Base-by-base conservation (phyloP, 1,284 basidiomycete species). In the Coniferiporia sulphurascens region DNA sequence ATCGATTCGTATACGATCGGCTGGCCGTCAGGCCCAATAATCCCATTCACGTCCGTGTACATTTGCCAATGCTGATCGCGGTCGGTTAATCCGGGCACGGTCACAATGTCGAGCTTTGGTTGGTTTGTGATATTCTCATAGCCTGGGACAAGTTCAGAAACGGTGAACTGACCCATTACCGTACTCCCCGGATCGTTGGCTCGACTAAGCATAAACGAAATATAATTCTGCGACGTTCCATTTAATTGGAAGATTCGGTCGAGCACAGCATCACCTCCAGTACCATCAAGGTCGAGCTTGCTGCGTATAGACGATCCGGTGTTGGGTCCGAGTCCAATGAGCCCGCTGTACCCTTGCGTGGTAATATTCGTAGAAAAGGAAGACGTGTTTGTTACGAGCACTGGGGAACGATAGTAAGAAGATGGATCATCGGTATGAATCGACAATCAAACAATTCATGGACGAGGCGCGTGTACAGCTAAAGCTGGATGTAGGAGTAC, bases 41-140 rank as follows among this genome's bases (percentile, higher is more conserved):
- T 77, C 34, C 83, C 83, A 62, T 81, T 65, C 62, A 80, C 78
- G 71, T 89, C 86, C 0, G 84, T 85, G 50, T 84, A 69, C 21
- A 85, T 79, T 65, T 89, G 86, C 89, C 88, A 91, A 71, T 91
- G 89, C 70, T 91, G 89, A 67, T 88, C 86, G 70, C 69, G 67
- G 64, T 72, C 63, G 45, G 85, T 72, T 41, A 85, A 71, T 61
- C 74, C 75, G 63, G 80, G 78, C 36, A 86, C 86, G 48, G 78
- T 82, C 65, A 86, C 81, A n/a, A 91, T 80, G 58, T 80, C 73
- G 45, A 91, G 74, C 67, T 87, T 79, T 1, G 86, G 80, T 76
- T 84, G 83, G 59, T 62, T 78, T 1, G 78, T 76, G 61, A 91
- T 80, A 64, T 81, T 82, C 67, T 83, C 81, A 63, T 80, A 87